A percentile compares a stretch with the other conserved stretches of the same genome.
Evolutionary conservation across 2,329 filamentous ascomycete genomes (phyloP).

Genomic region (Colletotrichum limetticola): DNA sequence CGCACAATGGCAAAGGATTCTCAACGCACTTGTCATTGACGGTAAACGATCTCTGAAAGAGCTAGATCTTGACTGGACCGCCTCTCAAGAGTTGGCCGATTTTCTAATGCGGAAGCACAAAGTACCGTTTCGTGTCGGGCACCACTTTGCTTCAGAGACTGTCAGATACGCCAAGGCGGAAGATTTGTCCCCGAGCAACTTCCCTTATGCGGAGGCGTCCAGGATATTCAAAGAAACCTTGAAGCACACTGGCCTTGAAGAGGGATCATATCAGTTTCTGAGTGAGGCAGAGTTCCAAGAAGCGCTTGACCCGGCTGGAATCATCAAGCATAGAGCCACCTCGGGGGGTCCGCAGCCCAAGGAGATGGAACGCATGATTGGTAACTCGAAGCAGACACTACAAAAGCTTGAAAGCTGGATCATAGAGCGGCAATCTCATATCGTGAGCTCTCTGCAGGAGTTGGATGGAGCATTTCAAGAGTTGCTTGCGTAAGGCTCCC

Average conservation of each 20-base stretch:
- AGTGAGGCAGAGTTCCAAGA: constrained; percentile 2
- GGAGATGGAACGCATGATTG: constrained; percentile 29
- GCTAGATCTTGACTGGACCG: constrained; percentile 27
- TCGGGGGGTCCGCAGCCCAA: constrained; percentile 21
- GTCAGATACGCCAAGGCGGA: constrained; percentile 19
- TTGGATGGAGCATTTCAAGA: neutral
- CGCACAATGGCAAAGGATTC: constrained; percentile 4
- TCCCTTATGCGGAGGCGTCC: constrained; percentile 13
- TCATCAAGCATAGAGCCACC: constrained; percentile 19
- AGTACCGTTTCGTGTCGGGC: constrained; percentile 27
- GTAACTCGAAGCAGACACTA: neutral
- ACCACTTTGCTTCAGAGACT: constrained; percentile 30
- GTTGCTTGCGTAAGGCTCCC: neutral
- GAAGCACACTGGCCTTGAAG: neutral
- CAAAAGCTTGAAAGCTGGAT: neutral
- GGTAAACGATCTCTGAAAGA: constrained; percentile 16
- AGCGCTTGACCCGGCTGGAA: constrained; percentile 13
- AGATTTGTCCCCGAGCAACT: constrained; percentile 8
- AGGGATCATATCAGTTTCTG: neutral
- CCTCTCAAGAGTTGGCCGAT: constrained; percentile 29
- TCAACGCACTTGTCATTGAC: constrained; percentile 21
- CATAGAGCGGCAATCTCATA: neutral
- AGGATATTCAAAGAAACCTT: constrained; percentile 14
- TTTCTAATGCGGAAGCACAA: constrained; percentile 20
- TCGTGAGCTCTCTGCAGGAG: neutral